Conservation (phyloP, 352 stramenopile genomes). For the Phytophthora chlamydospora region DNA sequence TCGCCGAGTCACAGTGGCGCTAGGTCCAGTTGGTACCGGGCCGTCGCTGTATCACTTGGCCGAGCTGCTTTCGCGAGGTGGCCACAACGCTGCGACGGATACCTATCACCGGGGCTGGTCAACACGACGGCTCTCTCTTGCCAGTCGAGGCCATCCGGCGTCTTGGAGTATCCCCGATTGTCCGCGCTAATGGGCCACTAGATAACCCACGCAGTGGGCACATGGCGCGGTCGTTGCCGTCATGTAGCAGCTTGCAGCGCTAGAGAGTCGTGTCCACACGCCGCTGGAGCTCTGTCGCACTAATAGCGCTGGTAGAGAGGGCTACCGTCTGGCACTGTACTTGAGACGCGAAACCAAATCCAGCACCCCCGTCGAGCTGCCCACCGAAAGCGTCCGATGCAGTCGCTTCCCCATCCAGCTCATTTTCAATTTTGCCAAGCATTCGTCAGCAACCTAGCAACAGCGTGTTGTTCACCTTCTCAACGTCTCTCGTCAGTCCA, state of each 20-base stretch:
- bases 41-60: background rate
- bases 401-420: background rate
- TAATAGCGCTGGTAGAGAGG: background rate
- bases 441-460: slow-evolving; percentile 6
- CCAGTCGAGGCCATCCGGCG: slow-evolving; percentile 11
- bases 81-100: background rate
- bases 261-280: slow-evolving; percentile 19
- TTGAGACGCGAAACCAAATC: background rate
- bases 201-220: background rate
- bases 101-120: slow-evolving; percentile 16
- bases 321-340: background rate
- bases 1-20: slow-evolving; percentile 7
- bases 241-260: slow-evolving; percentile 7
- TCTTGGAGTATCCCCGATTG: slow-evolving; percentile 9
- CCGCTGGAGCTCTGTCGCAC: slow-evolving; percentile 1
- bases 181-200: background rate
- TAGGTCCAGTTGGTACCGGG: slow-evolving; percentile 4
- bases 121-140: slow-evolving; percentile 16
- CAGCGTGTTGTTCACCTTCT: slow-evolving; percentile 17
- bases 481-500: slow-evolving; percentile 23
- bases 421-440: slow-evolving; percentile 30
- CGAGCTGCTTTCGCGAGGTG: slow-evolving; percentile 2
- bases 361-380: background rate
- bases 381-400: slow-evolving; percentile 6
- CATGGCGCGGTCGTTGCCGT: slow-evolving; percentile 5